Evolutionary conservation across 768 basidiomycete genomes (phyloP), one percentile per base, ranked within the genome.

Genomic region (Xerocomus spinulosus): DNA sequence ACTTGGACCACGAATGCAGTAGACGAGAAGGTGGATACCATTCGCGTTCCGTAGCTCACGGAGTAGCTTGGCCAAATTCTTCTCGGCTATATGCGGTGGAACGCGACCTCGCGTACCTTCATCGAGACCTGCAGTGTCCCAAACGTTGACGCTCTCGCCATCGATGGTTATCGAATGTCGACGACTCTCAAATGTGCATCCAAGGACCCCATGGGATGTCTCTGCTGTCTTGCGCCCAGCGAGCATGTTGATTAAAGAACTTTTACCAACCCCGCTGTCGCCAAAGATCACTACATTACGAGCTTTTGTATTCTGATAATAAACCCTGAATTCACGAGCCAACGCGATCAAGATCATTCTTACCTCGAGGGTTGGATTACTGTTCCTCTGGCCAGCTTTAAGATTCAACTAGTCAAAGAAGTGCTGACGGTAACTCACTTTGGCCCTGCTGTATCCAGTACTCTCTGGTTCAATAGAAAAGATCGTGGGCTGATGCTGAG

Each of bases 201-300:
- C 71, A 1, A 52, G 46, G 7, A 56, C 66, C 9, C 60, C 53
- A 33, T 53, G 61, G 6, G 70, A 71, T 4, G 64, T 63, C 5
- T 47, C 25, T 1, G 73, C 73, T 1, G 46, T 49, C 10, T 64
- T 50, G 5, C 38, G 14, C 23, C 64, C 67, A 24, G 56, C 56
- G 17, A 76, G 51, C 68, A 76, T 65, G 56, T 75, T 76, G 40
- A 76, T 56, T 2, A 76, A 50, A 3, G 70, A 71, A 48, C 74
- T 76, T 54, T 76, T 76, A 12, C 70, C 68, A 3, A 68, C 51
- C 14, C 74, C 74, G 3, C 67, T 66, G 36, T 74, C 72, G 1
- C 75, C 74, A 34, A 75, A 76, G 18, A 75, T 37, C 14, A 75
- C 60, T n/a, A 75, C 42, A 42, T 75, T 75, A 23, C 51, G 59